Evolutionary conservation across 164 flowering plant species (phyloP), one percentile per base, ranked within the genome.

Genomic region (Litsea cubeba): DNA sequence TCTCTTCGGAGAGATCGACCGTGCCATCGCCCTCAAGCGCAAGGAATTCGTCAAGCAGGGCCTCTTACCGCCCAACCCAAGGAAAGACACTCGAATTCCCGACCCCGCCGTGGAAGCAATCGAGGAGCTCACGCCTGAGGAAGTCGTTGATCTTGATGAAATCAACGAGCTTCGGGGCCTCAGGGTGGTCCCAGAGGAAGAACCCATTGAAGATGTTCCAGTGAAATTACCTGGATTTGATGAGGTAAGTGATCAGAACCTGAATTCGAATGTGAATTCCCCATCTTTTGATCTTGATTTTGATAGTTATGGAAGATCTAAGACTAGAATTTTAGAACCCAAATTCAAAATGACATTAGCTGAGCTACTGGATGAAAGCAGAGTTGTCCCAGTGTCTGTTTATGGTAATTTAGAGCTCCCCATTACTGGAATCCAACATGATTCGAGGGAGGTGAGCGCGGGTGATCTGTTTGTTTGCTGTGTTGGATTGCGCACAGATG

Each of bases 401-500:
- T 90, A 78, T 76, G 98, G 99, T 35, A 79, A 95, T 81, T 79
- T 91, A 72, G 97, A 93, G 77, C 85, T 95, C 64, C 89, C 90
- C 78, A 88, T 95, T 70, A 82, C 82, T n/a, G 99, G 98, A 15
- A 89, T 95, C 71, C 90, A 91, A 73, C 97, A 92, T 73, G 99
- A 95, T 84, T 95, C 98, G 7, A 82, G 95, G 78, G 72, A 89
- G 66, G 97, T 95, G 22, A 87, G 71, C 71, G 72, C 90, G 1
- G 98, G 98, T 6, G 98, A 93, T 83, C 86, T 95, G 83, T 92
- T 92, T 82, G 95, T 95, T 65, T 95, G 97, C 71, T 88, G 95
- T 79, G 88, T 90, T 62, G 96, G 97, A 80, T 83, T 73, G 84
- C 85, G 83, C 40, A 89, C 90, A 8, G 99, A 92, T 82, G 99